A percentile compares a stretch with the other conserved stretches of the same genome.
phyloP scores from a whole-genome alignment of 768 basidiomycete genomes.

The Leccinum longicurvipes region DNA sequence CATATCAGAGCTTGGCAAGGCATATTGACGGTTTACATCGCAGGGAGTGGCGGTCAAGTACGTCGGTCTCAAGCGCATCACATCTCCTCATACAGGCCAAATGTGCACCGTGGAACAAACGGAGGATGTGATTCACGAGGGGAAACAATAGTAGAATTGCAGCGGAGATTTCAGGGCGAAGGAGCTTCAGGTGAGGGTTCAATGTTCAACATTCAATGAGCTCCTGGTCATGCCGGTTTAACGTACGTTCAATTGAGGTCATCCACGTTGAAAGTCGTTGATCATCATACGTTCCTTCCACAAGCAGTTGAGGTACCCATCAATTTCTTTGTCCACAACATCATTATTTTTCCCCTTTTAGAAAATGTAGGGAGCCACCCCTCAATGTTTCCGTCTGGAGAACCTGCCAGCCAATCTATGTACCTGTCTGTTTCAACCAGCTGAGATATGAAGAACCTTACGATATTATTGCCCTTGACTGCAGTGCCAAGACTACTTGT shows the following conservation, averaged over 20 bases:
- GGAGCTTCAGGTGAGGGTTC: neutral
- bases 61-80: neutral
- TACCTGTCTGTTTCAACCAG: too few species aligned
- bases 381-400: neutral
- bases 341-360: neutral
- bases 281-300: neutral
- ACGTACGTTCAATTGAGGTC: neutral
- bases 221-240: neutral
- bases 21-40: too few species aligned
- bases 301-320: neutral
- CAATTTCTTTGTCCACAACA: neutral
- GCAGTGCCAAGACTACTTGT: neutral
- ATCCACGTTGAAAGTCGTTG: neutral
- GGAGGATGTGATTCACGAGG: neutral
- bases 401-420: neutral
- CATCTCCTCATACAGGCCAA: neutral
- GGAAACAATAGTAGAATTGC: neutral
- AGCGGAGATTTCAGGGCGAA: neutral
- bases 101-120: neutral
- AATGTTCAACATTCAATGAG: neutral
- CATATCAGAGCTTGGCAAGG: too few species aligned
- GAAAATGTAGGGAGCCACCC: neutral
- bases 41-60: neutral
- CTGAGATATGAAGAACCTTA: neutral
- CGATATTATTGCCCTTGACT: neutral